phyloP scores from a whole-genome alignment of 1,284 basidiomycete genomes.

The Malassezia obtusa region DNA sequence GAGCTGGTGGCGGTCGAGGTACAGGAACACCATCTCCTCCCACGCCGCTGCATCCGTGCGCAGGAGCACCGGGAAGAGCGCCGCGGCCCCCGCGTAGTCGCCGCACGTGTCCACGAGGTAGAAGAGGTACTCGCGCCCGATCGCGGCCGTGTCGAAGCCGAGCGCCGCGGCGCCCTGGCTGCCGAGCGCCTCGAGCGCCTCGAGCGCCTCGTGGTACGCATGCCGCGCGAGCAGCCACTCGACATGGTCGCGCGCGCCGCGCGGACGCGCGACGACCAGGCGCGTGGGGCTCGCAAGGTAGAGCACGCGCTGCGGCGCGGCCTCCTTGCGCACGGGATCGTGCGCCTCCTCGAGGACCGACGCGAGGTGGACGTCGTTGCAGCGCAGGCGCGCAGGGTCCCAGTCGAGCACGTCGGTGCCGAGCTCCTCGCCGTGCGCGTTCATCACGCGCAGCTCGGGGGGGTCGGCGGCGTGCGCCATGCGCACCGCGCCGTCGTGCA shows the following conservation, averaged over 20 bases:
- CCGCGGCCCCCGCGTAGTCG: slow-evolving; percentile 71
- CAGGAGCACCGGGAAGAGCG: slow-evolving; percentile 76
- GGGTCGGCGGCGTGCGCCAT: slow-evolving; percentile 66
- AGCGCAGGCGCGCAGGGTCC: slow-evolving; percentile 72
- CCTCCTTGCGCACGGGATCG: neutral
- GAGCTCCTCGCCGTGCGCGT: slow-evolving; percentile 75
- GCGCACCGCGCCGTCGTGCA: slow-evolving; percentile 54
- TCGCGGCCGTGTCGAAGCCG: slow-evolving; percentile 55
- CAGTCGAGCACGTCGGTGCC: slow-evolving; percentile 71
- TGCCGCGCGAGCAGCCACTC: slow-evolving; percentile 80
- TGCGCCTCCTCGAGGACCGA: slow-evolving; percentile 41
- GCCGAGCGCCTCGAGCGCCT: slow-evolving; percentile 65
- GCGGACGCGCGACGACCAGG: slow-evolving; percentile 69
- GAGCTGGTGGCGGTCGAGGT: slow-evolving; percentile 71
- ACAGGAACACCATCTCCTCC: slow-evolving; percentile 91
- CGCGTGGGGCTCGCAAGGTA: slow-evolving; percentile 77
- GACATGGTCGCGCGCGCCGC: slow-evolving; percentile 82
- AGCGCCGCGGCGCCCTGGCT: slow-evolving; percentile 22
- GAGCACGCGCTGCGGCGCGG: slow-evolving; percentile 50
- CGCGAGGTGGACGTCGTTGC: slow-evolving; percentile 74
- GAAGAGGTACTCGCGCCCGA: slow-evolving; percentile 39
- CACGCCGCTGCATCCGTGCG: slow-evolving; percentile 67
- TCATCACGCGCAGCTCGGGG: slow-evolving; percentile 86
- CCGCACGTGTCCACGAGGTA: slow-evolving; percentile 52
- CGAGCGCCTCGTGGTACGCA: slow-evolving; percentile 78